phyloP scores from a whole-genome alignment of 1,284 basidiomycete genomes.

The Puccinia horiana region DNA sequence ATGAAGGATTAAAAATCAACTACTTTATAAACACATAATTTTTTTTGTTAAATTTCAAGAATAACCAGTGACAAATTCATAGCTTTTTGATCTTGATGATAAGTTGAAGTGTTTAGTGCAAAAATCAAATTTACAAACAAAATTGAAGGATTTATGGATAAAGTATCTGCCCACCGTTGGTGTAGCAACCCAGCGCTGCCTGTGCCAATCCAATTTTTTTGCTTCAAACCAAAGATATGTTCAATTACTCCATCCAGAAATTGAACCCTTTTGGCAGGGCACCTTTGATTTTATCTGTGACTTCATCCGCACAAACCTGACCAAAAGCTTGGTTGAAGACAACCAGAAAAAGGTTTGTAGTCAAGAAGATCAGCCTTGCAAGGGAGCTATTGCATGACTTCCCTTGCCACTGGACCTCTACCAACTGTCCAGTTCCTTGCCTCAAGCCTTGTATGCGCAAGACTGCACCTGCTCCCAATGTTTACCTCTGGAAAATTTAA shows the following conservation, averaged over 20 bases:
- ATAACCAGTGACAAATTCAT: too few species aligned
- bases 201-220: too few species aligned
- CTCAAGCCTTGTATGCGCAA: constrained; percentile 3
- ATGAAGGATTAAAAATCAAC: too few species aligned
- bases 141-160: too few species aligned
- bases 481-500: background rate
- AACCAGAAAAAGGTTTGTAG: too few species aligned
- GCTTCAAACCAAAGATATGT: background rate
- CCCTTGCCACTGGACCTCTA: background rate
- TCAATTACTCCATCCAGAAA: background rate
- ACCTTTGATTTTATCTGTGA: background rate
- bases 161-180: too few species aligned
- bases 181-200: too few species aligned
- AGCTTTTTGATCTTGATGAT: too few species aligned
- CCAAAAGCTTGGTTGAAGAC: background rate
- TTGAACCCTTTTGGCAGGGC: background rate
- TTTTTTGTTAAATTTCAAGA: too few species aligned
- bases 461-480: background rate
- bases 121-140: too few species aligned
- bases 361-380: background rate
- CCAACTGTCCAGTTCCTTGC: background rate
- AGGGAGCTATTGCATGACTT: background rate
- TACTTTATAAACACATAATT: too few species aligned
- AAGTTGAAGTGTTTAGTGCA: too few species aligned
- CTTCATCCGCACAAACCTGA: background rate